Evolutionary conservation across 1,284 basidiomycete genomes (phyloP).

Genomic region (Fomitopsis palustris): DNA sequence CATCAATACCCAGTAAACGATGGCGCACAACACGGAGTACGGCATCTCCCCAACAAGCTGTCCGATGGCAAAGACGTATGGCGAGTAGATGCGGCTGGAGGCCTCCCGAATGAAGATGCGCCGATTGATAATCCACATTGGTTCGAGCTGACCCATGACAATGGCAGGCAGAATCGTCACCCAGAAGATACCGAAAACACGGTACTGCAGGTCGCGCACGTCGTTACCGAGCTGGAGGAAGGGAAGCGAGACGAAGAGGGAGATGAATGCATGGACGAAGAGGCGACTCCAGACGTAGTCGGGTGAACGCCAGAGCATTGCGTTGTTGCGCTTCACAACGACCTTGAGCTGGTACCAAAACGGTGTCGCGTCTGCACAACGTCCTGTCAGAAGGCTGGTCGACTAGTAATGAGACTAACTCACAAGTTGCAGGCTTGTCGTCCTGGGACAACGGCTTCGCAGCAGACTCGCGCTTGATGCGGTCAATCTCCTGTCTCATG

Average conservation of each 20-base stretch:
- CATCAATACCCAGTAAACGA: constrained; percentile 79
- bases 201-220: constrained; percentile 76
- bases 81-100: constrained; percentile 75
- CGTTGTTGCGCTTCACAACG: constrained; percentile 73
- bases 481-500: constrained; percentile 31
- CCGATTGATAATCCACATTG: constrained; percentile 82
- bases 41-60: constrained; percentile 84
- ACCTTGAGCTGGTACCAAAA: constrained; percentile 78
- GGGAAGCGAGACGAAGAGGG: constrained; percentile 78
- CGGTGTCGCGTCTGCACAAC: constrained; percentile 62
- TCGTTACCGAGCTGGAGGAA: constrained; percentile 78
- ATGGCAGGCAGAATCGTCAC: constrained; percentile 70
- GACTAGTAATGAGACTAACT: constrained; percentile 7
- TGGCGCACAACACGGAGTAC: constrained; percentile 69
- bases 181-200: constrained; percentile 80
- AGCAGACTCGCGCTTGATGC: constrained; percentile 31
- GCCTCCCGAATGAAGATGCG: constrained; percentile 72
- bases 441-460: constrained; percentile 17
- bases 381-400: neutral
- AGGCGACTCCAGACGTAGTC: constrained; percentile 83
- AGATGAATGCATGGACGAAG: constrained; percentile 75
- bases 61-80: constrained; percentile 79
- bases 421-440: constrained; percentile 27
- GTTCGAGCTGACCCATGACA: constrained; percentile 80
- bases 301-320: constrained; percentile 79